Percentiles rank a stretch among this genome's conserved stretches.
phyloP scores from a whole-genome alignment of 2,329 filamentous ascomycete species.

The Pseudogymnoascus sp. region DNA sequence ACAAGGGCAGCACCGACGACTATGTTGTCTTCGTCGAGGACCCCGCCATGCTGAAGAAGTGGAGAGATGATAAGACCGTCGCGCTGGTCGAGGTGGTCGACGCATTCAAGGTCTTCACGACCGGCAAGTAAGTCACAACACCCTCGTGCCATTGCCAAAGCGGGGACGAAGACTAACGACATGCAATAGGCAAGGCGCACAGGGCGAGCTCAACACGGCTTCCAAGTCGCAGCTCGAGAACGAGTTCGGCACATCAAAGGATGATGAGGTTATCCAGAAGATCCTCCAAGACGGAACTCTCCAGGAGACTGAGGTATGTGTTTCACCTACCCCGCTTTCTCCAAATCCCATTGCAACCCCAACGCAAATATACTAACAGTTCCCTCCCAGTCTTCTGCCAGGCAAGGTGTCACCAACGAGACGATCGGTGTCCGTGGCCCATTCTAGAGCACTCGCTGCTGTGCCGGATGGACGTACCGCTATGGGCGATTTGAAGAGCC shows the following conservation, averaged over 20 bases:
- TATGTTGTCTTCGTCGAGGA: constrained; percentile 61
- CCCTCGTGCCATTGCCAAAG: background rate
- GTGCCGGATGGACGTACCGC: background rate
- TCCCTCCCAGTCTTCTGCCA: background rate
- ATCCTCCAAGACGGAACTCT: constrained; percentile 71
- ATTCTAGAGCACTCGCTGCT: constrained; percentile 5
- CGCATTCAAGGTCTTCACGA: constrained; percentile 81
- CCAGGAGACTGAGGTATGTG: constrained; percentile 52
- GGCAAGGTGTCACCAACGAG: constrained; percentile 6
- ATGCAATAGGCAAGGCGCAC: constrained; percentile 28
- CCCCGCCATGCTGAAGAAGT: constrained; percentile 61
- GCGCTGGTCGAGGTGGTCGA: constrained; percentile 80
- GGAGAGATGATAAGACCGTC: constrained; percentile 70
- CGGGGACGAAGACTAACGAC: background rate
- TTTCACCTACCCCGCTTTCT: background rate
- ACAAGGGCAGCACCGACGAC: constrained; percentile 60
- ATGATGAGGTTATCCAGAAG: constrained; percentile 72
- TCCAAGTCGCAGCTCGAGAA: constrained; percentile 68
- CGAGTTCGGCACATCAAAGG: constrained; percentile 75
- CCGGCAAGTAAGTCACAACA: constrained; percentile 65
- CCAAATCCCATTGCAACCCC: background rate
- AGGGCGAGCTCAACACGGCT: constrained; percentile 70
- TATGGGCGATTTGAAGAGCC: background rate
- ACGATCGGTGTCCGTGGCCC: background rate
- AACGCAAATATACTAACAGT: constrained; percentile 1